Conservation (phyloP, 108 stramenopile genomes). For the Pseudonitzschia multistriata region DNA sequence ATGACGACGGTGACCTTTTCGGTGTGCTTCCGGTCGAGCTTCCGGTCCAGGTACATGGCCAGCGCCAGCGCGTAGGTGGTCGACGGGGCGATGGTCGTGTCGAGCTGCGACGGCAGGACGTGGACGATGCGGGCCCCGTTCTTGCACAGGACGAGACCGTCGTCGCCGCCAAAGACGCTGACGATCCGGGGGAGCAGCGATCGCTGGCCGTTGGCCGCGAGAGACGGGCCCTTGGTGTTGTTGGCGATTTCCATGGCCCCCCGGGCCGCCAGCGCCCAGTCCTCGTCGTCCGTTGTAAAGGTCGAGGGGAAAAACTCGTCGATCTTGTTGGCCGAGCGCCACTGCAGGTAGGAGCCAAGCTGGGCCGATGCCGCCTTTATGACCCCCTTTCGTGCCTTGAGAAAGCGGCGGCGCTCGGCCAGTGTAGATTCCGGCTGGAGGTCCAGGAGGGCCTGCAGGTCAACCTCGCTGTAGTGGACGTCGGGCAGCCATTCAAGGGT, state of each 20-base stretch:
- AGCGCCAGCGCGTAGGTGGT: constrained; percentile 65
- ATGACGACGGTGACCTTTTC: constrained; percentile 60
- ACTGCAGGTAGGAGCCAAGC: constrained; percentile 18
- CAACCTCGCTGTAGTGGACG: constrained; percentile 5
- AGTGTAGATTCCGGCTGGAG: constrained; percentile 26
- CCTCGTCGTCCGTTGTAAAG: constrained; percentile 16
- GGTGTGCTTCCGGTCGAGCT: constrained; percentile 41
- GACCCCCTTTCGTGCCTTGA: constrained; percentile 21
- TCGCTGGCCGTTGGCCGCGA: background rate
- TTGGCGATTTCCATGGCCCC: constrained; percentile 22
- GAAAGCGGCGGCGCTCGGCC: constrained; percentile 43
- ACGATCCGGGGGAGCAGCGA: background rate
- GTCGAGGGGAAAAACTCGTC: constrained; percentile 22
- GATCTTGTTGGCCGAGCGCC: constrained; percentile 14
- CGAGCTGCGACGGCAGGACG: constrained; percentile 63
- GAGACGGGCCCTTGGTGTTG: background rate
- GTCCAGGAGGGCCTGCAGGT: constrained; percentile 1
- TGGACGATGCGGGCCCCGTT: constrained; percentile 61
- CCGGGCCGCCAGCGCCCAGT: constrained; percentile 15
- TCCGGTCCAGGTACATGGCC: constrained; percentile 66
- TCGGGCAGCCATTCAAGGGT: constrained; percentile 12
- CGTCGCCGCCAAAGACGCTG: constrained; percentile 28
- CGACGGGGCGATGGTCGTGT: constrained; percentile 44
- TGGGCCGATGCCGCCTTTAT: constrained; percentile 23
- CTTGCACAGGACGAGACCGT: constrained; percentile 24